A percentile compares a stretch with the other conserved stretches of the same genome.
Conservation (phyloP, 148 eudicot species). For the Chenopodium formosanum region DNA sequence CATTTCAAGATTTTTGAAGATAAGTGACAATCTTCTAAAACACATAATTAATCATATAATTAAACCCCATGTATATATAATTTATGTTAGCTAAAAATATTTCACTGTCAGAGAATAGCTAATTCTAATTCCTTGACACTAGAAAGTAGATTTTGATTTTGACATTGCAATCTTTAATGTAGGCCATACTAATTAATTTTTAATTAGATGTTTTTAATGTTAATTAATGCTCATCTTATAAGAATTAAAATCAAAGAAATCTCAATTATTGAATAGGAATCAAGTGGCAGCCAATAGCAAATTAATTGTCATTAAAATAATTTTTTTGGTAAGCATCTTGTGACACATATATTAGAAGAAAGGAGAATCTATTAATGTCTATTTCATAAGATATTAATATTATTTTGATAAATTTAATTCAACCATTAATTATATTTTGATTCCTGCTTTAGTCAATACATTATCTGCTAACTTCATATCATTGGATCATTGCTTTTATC, state of each 20-base stretch:
- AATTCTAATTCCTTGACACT: not conserved
- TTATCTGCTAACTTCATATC: constrained; percentile 22
- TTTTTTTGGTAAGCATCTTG: constrained; percentile 6
- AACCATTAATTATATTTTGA: constrained; percentile 18
- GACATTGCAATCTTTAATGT: not conserved
- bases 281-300: constrained; percentile 7
- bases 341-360: constrained; percentile 21
- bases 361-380: constrained; percentile 23
- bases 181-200: not conserved
- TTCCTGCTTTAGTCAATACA: constrained; percentile 25
- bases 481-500: not conserved
- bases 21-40: not conserved
- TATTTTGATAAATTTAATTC: constrained; percentile 16
- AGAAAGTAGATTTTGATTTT: constrained; percentile 8
- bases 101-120: not conserved
- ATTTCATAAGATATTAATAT: constrained; percentile 10
- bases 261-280: constrained; percentile 8
- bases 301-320: not conserved
- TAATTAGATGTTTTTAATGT: not conserved
- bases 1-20: constrained; percentile 3
- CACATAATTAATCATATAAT: not conserved
- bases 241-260: not conserved
- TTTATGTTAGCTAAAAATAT: too few species aligned
- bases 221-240: not conserved
- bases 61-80: too few species aligned